Evolutionary conservation across 1,284 basidiomycete genomes (phyloP), one percentile per base, ranked within the genome.

Genomic region (Testicularia cyperi): DNA sequence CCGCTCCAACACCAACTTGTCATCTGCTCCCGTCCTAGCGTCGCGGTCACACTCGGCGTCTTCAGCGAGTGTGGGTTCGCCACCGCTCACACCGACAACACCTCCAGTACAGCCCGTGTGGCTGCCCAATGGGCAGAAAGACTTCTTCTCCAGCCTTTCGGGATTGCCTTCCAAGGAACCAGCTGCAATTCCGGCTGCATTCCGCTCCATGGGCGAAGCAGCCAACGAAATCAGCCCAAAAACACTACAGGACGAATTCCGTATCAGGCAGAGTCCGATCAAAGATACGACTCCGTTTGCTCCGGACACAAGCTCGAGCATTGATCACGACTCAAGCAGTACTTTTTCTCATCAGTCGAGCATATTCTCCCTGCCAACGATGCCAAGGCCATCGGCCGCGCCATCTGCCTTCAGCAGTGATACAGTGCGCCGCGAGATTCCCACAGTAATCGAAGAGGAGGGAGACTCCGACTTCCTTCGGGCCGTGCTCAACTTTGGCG

Each of bases 401-500:
- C 29, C 38, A 9, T 16, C 38, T 3, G 18, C 18, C 1, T 44
- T 44, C 31, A 27, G 28, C 35, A 54, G 33, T 20, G 30, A 18
- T 13, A 12, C 26, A 15, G n/a, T 36, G 6, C 24, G 44, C 6
- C 36, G 49, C 24, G 49, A 49, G 8, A 45, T 53, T 6, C 41
- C 44, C 4, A 44, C 56, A 4, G 46, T 54, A 23, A 49, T 61
- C 18, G 51, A 54, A 18, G 57, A 61, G 28, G 63, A 62, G n/a
- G 47, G 26, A 12, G 58, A 66, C 41, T 57, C 62, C 2, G 65
- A 68, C 31, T 65, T 68, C 27, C 26, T 68, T 13, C 57, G 58
- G 5, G 65, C 65, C 22, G 65, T 68, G 13, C 49, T 68, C 35
- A 55, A 58, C 49, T 61, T 56, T 43, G 57, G 61, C 24, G 52